Evolutionary conservation across 805 yeast species (phyloP), one percentile per base, ranked within the genome.

Genomic region (Starmerella asiatica): DNA sequence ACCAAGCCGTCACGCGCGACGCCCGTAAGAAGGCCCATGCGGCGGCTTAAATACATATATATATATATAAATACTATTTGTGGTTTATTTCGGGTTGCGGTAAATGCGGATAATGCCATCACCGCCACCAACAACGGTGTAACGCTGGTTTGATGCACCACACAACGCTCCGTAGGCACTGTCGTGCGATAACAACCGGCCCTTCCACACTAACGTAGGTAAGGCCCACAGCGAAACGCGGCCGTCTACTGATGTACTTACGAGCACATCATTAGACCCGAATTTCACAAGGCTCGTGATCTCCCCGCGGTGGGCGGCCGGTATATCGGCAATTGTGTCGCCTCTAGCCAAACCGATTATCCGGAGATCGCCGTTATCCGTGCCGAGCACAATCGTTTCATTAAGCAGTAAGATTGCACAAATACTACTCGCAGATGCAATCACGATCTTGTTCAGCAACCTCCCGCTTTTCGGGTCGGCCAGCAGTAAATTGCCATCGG

Each of bases 1-100:
- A 83, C 94, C 95, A 86, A 70, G 99, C 98, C 54, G 58, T 60
- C 42, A 58, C 61, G 43, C 49, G 59, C 31, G 55, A 60, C 36
- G 50, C 53, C 31, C 24, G 52, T 28, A 44, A 46, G 38, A 44
- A 42, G 45, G 51, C 51, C 17, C 45, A 47, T 28, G 48, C 46
- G 5, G 45, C 49, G 9, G 34, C 43, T 15, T 35, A 26, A 36
- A 29, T 35, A 26, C 6, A 21, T 35, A 19, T 14, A 14, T 30
- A 30, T 17, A 16, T 7, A 17, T 30, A 30, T 11, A 9, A 6
- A 17, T 15, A 6, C 32, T 28, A 28, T 28, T n/a, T 28, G 17
- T 8, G 7, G 7, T 8, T 28, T 23, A 23, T 23, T 7, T 11
- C 9, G 26, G 17, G 9, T 39, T 37, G 19, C 31, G 28, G 37